A percentile compares a stretch with the other conserved stretches of the same genome.
Evolutionary conservation across 106 monocot genomes (phyloP).

Genomic region (Platanthera zijinensis): DNA sequence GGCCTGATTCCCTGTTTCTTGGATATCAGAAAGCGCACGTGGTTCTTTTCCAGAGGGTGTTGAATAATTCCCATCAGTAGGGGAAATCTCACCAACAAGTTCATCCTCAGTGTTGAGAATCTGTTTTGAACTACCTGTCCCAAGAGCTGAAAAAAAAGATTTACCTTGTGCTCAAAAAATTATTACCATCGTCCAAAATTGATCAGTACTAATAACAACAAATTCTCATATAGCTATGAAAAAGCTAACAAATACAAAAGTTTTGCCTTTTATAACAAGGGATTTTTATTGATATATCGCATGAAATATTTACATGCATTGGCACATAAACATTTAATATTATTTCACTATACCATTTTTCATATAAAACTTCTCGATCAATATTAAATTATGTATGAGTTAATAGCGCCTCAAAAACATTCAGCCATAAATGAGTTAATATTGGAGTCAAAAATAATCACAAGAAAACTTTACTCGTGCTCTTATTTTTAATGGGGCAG

Average conservation of each 20-base stretch:
- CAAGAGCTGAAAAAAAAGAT: background rate
- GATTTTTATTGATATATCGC: no score
- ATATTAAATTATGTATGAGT: no score
- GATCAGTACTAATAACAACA: background rate
- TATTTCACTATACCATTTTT: no score
- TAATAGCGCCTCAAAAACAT: no score
- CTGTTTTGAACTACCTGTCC: conserved; percentile 37
- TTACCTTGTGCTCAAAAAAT: background rate
- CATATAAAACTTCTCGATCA: no score
- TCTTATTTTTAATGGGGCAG: no score
- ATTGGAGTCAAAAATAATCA: no score
- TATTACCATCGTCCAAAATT: background rate
- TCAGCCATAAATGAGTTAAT: no score
- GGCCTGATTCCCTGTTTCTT: conserved; percentile 7
- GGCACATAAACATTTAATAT: no score
- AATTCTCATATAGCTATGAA: background rate
- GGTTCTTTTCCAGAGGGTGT: conserved; percentile 20
- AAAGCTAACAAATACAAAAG: background rate
- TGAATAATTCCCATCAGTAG: conserved; percentile 33
- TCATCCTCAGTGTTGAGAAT: conserved; percentile 44
- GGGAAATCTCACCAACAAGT: conserved; percentile 35
- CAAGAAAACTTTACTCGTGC: no score
- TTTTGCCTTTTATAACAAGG: no score
- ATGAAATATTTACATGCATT: no score
- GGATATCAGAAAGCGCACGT: conserved; percentile 14